These are phyloP conservation scores for Fomitopsis pinicola DNA, from an alignment of 1,284 basidiomycete species.

Conservation along the genomic window DNA sequence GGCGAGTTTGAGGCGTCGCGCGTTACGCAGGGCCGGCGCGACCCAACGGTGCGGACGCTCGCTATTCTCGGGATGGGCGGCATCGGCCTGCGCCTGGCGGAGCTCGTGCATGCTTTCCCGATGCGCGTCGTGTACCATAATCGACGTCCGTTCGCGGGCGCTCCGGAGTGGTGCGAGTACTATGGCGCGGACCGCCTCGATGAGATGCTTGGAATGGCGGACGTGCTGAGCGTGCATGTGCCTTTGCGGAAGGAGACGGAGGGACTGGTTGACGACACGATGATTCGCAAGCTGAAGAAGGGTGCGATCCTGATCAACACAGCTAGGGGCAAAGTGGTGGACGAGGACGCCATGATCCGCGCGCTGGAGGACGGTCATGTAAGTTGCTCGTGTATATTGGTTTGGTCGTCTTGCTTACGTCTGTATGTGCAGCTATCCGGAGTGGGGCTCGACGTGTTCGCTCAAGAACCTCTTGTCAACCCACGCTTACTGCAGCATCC, in stretches of 20 bases:
- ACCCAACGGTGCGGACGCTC: constrained; percentile 76
- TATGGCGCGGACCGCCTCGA: constrained; percentile 56
- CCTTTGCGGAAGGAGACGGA: constrained; percentile 74
- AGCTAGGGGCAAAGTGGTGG: constrained; percentile 85
- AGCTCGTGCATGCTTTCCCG: constrained; percentile 70
- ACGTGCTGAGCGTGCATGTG: constrained; percentile 78
- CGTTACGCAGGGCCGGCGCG: constrained; percentile 47
- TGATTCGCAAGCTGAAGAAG: constrained; percentile 79
- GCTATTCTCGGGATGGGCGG: constrained; percentile 90
- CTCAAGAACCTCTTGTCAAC: constrained; percentile 84
- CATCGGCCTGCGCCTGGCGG: constrained; percentile 73
- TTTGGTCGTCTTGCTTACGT: background rate
- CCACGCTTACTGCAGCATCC: constrained; percentile 76
- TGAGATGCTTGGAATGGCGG: constrained; percentile 70
- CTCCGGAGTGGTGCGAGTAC: constrained; percentile 78
- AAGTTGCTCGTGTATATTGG: constrained; percentile 23
- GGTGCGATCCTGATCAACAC: constrained; percentile 86
- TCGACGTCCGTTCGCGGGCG: constrained; percentile 49
- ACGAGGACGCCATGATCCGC: constrained; percentile 82
- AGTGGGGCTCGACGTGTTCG: constrained; percentile 89
- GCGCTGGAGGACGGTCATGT: constrained; percentile 86
- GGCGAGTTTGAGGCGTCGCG: constrained; percentile 54
- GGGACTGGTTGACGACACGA: constrained; percentile 71
- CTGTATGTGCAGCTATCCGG: constrained; percentile 57
- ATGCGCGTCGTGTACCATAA: constrained; percentile 89